Evolutionary conservation across 176 grass and related monocot species (phyloP).

Genomic region (Microstegium vimineum): DNA sequence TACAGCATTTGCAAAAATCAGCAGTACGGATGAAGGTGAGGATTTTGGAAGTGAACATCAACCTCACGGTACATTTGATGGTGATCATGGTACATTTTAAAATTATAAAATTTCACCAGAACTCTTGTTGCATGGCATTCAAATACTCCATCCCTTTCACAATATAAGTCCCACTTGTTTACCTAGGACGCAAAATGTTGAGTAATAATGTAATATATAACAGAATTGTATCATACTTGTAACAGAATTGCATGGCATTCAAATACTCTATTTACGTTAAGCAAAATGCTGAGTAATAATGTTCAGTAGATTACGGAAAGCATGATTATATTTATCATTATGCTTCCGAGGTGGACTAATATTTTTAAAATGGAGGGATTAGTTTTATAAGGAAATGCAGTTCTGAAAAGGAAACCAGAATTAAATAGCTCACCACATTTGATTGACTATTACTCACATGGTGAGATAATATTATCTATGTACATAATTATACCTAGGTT

Average conservation of each 20-base stretch:
- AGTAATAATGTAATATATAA: neutral
- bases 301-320: neutral
- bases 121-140: neutral
- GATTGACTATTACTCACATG: neutral
- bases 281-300: neutral
- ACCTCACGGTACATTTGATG: neutral
- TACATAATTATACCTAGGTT: neutral
- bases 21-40: neutral
- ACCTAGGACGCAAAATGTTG: neutral
- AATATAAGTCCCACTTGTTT: neutral
- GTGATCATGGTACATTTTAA: neutral
- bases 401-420: neutral
- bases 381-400: neutral
- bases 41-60: neutral
- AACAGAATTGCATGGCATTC: no score
- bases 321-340: neutral
- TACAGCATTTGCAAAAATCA: neutral
- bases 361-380: neutral
- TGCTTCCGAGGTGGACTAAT: neutral
- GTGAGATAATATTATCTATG: neutral
- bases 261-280: no score
- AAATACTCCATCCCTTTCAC: neutral
- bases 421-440: neutral
- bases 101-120: neutral
- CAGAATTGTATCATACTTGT: neutral